These are phyloP conservation scores for Peronosclerospora sorghi DNA, from an alignment of 352 stramenopile genomes.

Conservation along the genomic window DNA sequence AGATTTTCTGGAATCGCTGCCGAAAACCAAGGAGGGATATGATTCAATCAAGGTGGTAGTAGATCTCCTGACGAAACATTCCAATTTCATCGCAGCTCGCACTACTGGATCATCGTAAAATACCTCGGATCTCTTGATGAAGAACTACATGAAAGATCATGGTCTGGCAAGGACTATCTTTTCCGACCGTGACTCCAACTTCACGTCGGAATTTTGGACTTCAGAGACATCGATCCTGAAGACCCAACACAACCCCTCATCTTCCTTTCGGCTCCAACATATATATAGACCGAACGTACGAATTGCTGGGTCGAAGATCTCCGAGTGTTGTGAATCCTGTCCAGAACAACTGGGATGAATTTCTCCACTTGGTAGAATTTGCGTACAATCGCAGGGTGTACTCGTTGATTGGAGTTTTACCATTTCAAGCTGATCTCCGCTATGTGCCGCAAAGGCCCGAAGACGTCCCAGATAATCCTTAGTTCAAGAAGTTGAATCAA, in stretches of 20 bases:
- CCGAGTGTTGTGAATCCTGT: neutral
- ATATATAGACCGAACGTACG: neutral
- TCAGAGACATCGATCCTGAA: neutral
- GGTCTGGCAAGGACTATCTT: conserved; percentile 3
- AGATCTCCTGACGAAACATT: neutral
- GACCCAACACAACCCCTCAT: neutral
- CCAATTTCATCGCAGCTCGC: conserved; percentile 8
- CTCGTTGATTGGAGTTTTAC: conserved; percentile 1
- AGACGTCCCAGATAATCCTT: conserved; percentile 1
- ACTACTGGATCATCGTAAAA: conserved; percentile 1
- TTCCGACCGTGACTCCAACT: conserved; percentile 4
- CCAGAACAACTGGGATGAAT: conserved; percentile 4
- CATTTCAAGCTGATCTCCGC: conserved; percentile 4
- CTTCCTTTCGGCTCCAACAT: neutral
- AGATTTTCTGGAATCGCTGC: conserved; percentile 4
- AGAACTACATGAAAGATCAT: conserved; percentile 3
- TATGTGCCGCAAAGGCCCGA: conserved; percentile 9
- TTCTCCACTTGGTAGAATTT: conserved; percentile 5
- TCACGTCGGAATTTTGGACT: conserved; percentile 5
- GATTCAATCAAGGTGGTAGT: conserved; percentile 6
- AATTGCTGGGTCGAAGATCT: neutral
- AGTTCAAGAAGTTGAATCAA: conserved; percentile 5
- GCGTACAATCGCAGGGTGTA: conserved; percentile 4
- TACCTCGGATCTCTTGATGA: conserved; percentile 5
- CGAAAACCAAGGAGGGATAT: neutral